Evolutionary conservation across 441 rosid genomes (phyloP).

Genomic region (Corymbia citriodora): DNA sequence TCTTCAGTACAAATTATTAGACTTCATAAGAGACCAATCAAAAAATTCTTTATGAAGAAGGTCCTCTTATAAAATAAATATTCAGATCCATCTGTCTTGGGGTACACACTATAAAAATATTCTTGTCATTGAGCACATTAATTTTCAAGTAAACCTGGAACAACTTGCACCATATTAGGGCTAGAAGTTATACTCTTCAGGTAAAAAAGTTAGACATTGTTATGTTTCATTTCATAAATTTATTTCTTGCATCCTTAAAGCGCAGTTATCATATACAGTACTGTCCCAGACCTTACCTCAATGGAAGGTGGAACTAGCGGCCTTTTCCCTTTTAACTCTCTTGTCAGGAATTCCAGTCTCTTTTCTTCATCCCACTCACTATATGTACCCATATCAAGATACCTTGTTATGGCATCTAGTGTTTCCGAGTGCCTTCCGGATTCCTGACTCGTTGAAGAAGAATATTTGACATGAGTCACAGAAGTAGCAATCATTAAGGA

Average conservation of each 20-base stretch:
- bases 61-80: neutral
- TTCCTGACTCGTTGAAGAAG: conserved; percentile 46
- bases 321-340: conserved; percentile 87
- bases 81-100: neutral
- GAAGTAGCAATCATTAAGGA: neutral
- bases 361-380: conserved; percentile 97
- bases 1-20: neutral
- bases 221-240: neutral
- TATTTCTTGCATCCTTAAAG: neutral
- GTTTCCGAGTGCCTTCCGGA: conserved; percentile 88
- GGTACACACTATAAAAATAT: neutral
- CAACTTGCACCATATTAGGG: neutral
- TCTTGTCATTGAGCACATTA: neutral
- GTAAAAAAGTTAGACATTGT: neutral
- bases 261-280: neutral
- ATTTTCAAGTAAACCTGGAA: neutral
- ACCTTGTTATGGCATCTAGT: conserved; percentile 76
- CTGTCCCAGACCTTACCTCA: conserved; percentile 40
- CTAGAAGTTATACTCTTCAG: neutral
- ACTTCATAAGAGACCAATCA: neutral
- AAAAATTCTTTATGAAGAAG: neutral
- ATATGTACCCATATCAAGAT: conserved; percentile 90
- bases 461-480: conserved; percentile 1
- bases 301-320: conserved; percentile 83
- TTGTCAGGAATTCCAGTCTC: conserved; percentile 75